These are phyloP conservation scores for Clarireedia paspali DNA, from an alignment of 2,329 filamentous ascomycete species.

Conservation along the genomic window DNA sequence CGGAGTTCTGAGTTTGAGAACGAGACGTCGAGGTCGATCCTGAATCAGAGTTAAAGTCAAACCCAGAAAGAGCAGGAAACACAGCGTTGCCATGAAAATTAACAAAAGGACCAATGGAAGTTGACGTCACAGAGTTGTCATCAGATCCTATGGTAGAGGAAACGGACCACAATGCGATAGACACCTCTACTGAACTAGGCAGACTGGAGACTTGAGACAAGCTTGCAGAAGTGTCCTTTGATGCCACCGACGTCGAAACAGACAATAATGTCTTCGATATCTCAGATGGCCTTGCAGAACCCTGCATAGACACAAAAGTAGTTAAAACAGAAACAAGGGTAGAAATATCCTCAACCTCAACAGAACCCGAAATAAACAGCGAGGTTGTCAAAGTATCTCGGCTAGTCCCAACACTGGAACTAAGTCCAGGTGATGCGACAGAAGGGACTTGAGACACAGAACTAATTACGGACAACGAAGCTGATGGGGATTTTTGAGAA, in stretches of 20 bases:
- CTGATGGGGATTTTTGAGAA: neutral
- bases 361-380: no score
- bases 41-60: slow-evolving; percentile 12
- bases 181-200: no score
- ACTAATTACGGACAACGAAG: neutral
- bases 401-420: no score
- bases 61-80: slow-evolving; percentile 5
- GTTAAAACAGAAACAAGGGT: no score
- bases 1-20: slow-evolving; percentile 4
- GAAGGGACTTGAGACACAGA: neutral
- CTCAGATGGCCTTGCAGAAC: no score
- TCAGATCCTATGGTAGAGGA: neutral
- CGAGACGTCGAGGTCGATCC: slow-evolving; percentile 5
- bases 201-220: no score
- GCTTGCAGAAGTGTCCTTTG: neutral
- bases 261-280: neutral
- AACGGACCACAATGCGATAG: neutral
- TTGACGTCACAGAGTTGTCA: neutral
- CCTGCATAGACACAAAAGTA: no score
- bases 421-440: neutral
- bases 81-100: neutral
- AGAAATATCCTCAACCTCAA: no score
- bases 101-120: neutral
- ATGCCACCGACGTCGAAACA: neutral
- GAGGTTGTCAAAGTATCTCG: no score